These are phyloP conservation scores for Geranium incanum DNA, from an alignment of 441 rosid species.

Conservation along the genomic window DNA sequence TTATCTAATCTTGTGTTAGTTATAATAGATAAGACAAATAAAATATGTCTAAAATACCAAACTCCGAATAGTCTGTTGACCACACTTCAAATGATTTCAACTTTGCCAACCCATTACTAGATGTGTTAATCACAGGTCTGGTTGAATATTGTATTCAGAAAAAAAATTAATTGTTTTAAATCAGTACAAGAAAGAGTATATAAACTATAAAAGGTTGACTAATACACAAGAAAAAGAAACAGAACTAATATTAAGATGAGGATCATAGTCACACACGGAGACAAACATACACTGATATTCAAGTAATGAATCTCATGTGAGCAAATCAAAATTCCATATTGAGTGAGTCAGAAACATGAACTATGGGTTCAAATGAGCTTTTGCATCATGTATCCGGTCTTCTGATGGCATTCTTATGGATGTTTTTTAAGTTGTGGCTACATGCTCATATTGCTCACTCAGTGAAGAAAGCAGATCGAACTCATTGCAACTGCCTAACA, in stretches of 20 bases:
- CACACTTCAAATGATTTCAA: not conserved
- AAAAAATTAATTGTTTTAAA: not conserved
- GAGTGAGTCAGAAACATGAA: no score
- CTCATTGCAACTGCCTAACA: not conserved
- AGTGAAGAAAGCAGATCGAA: not conserved
- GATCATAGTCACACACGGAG: not conserved
- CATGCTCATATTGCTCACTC: not conserved
- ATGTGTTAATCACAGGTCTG: not conserved
- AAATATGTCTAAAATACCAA: not conserved
- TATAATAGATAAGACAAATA: not conserved
- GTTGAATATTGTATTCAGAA: not conserved
- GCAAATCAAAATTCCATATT: no score
- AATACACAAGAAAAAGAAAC: not conserved
- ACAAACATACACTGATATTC: not conserved
- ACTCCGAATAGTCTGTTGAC: not conserved
- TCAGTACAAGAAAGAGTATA: not conserved
- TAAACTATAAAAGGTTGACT: not conserved
- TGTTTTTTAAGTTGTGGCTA: not conserved
- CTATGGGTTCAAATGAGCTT: no score
- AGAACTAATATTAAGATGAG: not conserved
- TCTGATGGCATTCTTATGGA: not conserved
- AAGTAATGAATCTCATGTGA: not conserved
- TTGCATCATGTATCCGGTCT: not conserved
- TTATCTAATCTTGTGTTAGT: not conserved
- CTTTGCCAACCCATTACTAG: not conserved